Conservation (phyloP, 306 rosid genomes). For the Castanea mollissima region DNA sequence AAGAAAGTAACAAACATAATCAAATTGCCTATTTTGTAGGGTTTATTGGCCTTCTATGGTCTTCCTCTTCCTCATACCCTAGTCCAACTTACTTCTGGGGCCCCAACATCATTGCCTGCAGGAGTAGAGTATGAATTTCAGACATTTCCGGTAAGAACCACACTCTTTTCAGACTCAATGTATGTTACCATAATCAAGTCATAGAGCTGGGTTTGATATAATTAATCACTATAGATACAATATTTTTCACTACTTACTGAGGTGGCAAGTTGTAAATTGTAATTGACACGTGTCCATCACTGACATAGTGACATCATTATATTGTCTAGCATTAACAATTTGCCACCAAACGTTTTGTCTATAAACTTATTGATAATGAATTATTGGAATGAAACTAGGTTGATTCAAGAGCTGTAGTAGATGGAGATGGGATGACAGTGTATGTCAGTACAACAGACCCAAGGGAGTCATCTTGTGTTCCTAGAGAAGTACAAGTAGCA, state of each 20-base stretch:
- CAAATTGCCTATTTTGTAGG: too few relatives aligned
- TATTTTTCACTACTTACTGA: too few relatives aligned
- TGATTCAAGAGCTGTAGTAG: conserved; percentile 76
- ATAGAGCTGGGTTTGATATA: neutral
- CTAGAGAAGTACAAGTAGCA: conserved; percentile 52
- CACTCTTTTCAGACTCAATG: neutral
- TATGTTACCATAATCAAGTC: neutral
- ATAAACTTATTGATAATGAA: neutral
- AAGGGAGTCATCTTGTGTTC: conserved; percentile 65
- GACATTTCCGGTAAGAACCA: conserved; percentile 57
- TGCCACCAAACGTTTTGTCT: too few relatives aligned
- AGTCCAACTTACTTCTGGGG: too few relatives aligned
- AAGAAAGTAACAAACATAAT: too few relatives aligned
- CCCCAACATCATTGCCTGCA: conserved; percentile 25
- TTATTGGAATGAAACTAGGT: conserved; percentile 46
- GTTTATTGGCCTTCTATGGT: too few relatives aligned
- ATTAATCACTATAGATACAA: neutral
- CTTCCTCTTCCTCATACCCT: too few relatives aligned
- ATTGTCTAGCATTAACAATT: too few relatives aligned
- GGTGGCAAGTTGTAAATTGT: too few relatives aligned
- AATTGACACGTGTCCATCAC: too few relatives aligned
- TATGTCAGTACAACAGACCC: conserved; percentile 76
- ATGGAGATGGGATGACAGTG: conserved; percentile 84
- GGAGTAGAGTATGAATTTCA: conserved; percentile 66
- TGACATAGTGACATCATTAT: too few relatives aligned